Percentiles rank a stretch among this genome's conserved stretches.
Conservation (phyloP, 2,329 filamentous ascomycete genomes). For the Penicillium sclerotiorum region DNA sequence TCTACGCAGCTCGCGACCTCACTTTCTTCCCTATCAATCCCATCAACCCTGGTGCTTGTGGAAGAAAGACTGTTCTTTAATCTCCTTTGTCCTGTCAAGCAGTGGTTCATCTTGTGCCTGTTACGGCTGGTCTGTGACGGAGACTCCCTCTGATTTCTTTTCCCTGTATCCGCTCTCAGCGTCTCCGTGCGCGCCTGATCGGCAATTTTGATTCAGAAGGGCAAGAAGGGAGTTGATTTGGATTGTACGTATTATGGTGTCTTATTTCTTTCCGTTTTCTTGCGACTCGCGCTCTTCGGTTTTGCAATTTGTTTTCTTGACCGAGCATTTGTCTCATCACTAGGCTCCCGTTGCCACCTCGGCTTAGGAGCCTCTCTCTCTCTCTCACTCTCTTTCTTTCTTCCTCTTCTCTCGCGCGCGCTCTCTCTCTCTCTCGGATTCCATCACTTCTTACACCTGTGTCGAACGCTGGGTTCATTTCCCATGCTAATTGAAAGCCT, state of each 20-base stretch:
- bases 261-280: conserved; percentile 22
- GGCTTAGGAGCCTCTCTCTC: too few relatives aligned
- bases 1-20: conserved; percentile 1
- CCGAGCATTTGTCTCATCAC: conserved; percentile 8
- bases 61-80: neutral
- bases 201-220: conserved; percentile 14
- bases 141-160: conserved; percentile 8
- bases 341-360: neutral
- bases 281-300: neutral
- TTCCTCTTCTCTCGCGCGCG: neutral
- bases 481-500: conserved; percentile 43
- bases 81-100: neutral
- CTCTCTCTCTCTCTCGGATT: neutral
- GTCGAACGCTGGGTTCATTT: conserved; percentile 18
- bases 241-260: conserved; percentile 46
- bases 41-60: neutral
- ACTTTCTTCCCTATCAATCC: neutral
- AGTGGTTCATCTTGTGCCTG: conserved; percentile 3
- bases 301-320: too few relatives aligned
- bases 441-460: conserved; percentile 1
- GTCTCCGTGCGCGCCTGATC: conserved; percentile 14
- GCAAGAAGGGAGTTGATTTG: conserved; percentile 23
- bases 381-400: neutral
- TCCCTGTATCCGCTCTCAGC: conserved; percentile 21
- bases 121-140: conserved; percentile 18